Evolutionary conservation across 2,329 filamentous ascomycete species (phyloP), one percentile per base, ranked within the genome.

Genomic region (Cordyceps cateniannulata): DNA sequence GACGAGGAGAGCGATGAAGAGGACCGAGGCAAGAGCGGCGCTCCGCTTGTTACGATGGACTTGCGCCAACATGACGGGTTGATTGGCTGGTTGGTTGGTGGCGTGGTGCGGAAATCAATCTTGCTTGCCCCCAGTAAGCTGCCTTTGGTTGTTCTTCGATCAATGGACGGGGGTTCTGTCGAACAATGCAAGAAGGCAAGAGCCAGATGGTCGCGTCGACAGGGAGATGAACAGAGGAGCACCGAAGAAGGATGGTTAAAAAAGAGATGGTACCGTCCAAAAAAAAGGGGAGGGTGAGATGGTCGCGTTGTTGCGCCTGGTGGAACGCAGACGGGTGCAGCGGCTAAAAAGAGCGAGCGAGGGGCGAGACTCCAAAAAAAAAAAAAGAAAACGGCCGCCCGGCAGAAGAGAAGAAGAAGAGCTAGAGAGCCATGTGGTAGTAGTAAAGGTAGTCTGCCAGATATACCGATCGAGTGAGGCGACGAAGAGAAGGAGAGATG

Each of bases 1-100:
- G 42, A 61, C 25, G 45, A 61, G 52, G 9, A 61, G 44, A 32
- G 24, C 35, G 35, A 61, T 3, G 52, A 61, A 56, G 44, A 61
- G 51, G 8, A 48, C 51, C 16, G 59, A 56, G 32, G 44, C 59
- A 29, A 61, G 16, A 24, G 32, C 27, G 51, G 59, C 59, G 52
- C 16, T 55, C 32, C 59, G 59, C 52, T 44, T 49, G 35, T 56
- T 32, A 45, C 45, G 32, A 42, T 56, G 59, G 20, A 61, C 14
- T n/a, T 49, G 51, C 35, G 51, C 47, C 45, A 55, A 20, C 51
- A 61, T 61, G 3, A 35, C 35, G 16, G 38, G 38, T n/a, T n/a
- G 4, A 6, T 42, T 42, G 3, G 18, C 16, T 42, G 16, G 38
- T 42, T 1, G 38, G 38, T 42, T n/a, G 38, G 32, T 10, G 32